phyloP scores from a whole-genome alignment of 2,329 filamentous ascomycete genomes.

The Epichloe sibirici region DNA sequence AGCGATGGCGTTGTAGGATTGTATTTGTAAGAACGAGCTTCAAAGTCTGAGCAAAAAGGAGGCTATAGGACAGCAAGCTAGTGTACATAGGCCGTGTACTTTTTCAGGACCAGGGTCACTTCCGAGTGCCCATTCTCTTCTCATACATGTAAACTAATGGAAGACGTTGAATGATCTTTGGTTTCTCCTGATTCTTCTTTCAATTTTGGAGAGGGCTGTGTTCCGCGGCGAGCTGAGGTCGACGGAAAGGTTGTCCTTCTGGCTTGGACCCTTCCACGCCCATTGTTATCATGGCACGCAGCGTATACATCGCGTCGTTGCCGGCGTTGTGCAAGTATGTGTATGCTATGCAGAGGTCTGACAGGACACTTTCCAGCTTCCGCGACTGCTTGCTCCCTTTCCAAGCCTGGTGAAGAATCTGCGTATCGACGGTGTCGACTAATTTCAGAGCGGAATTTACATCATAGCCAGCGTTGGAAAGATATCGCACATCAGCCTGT shows the following conservation, averaged over 20 bases:
- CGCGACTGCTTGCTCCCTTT: slow-evolving; percentile 38
- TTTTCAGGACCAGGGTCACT: not conserved
- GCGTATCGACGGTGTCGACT: slow-evolving; percentile 60
- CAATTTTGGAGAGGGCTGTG: not conserved
- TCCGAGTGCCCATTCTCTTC: slow-evolving; percentile 1
- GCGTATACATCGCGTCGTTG: slow-evolving; percentile 73
- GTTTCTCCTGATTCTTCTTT: not conserved
- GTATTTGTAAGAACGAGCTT: slow-evolving; percentile 12
- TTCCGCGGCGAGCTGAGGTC: not conserved
- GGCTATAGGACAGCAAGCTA: not conserved
- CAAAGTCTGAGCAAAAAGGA: slow-evolving; percentile 1
- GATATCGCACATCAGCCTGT: slow-evolving; percentile 53
- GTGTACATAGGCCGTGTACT: not conserved
- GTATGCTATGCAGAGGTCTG: slow-evolving; percentile 48
- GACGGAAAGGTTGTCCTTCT: not conserved
- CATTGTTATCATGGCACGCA: slow-evolving; percentile 55
- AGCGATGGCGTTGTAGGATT: slow-evolving; percentile 30
- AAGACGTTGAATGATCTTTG: not conserved
- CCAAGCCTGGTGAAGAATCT: slow-evolving; percentile 54
- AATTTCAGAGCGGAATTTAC: slow-evolving; percentile 38
- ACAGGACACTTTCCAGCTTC: slow-evolving; percentile 49
- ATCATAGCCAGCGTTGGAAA: slow-evolving; percentile 53
- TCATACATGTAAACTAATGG: not conserved
- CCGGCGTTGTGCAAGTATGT: slow-evolving; percentile 73
- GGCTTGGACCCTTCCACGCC: slow-evolving; percentile 13